Percentiles rank a stretch among this genome's conserved stretches.
Evolutionary conservation across 495 filamentous ascomycete genomes (phyloP).

Genomic region (Penicillium macrosclerotiorum): DNA sequence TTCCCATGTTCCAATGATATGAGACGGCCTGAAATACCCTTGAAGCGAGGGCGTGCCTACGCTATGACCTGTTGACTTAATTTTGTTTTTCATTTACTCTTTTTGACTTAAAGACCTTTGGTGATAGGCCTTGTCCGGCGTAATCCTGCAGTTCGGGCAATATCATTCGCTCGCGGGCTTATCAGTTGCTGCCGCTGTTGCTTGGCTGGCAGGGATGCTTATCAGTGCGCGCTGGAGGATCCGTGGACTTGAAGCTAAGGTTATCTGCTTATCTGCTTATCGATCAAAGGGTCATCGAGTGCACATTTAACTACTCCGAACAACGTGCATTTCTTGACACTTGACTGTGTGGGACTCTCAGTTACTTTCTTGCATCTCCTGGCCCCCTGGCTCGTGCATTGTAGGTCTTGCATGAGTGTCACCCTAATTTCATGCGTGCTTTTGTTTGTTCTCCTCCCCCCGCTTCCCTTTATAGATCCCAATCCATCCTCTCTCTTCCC

Average conservation of each 20-base stretch:
- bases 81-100: too few relatives aligned
- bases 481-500: too few relatives aligned
- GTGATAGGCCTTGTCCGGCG: not conserved
- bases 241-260: too few relatives aligned
- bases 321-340: too few relatives aligned
- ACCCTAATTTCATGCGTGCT: not conserved
- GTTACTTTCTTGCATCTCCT: not conserved
- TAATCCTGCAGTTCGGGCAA: not conserved
- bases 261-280: not conserved
- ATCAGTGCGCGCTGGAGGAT: too few relatives aligned
- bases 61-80: too few relatives aligned
- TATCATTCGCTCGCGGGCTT: constrained; percentile 6
- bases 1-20: too few relatives aligned
- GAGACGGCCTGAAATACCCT: too few relatives aligned
- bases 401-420: not conserved
- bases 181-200: not conserved
- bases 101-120: too few relatives aligned
- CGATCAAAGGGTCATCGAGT: not conserved
- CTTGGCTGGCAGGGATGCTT: constrained; percentile 1
- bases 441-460: not conserved
- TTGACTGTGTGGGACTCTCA: too few relatives aligned
- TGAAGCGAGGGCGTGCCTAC: too few relatives aligned
- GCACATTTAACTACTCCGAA: not conserved
- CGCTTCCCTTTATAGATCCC: not conserved
- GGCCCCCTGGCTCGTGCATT: not conserved